Conservation (phyloP, 108 stramenopile genomes). For the Cylindrotheca closterium region DNA sequence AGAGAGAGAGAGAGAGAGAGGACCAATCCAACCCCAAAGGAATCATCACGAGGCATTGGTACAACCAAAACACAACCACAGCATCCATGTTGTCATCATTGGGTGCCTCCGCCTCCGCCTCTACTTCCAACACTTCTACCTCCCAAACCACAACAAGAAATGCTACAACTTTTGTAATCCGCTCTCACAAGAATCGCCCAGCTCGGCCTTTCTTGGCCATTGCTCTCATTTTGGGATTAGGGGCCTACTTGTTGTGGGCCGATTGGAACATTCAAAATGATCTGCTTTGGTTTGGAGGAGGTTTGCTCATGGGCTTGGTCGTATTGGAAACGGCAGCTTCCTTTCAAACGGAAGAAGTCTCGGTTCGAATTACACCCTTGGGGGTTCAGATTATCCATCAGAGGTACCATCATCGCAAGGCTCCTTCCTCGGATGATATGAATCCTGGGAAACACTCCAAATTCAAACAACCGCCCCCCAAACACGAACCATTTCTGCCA, state of each 20-base stretch:
- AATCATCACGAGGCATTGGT: no score
- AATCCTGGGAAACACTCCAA: background rate
- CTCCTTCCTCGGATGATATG: background rate
- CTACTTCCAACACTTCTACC: no score
- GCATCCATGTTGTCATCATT: no score
- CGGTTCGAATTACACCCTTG: constrained; percentile 17
- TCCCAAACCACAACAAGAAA: no score
- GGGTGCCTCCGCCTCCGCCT: no score
- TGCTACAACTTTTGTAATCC: background rate
- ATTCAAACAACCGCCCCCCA: no score
- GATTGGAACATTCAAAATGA: constrained; percentile 11
- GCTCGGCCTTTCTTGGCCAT: background rate
- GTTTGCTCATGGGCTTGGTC: constrained; percentile 8
- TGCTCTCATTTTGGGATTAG: background rate
- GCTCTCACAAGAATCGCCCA: background rate
- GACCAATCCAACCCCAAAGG: background rate
- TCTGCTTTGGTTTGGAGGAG: constrained; percentile 12
- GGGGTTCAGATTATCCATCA: constrained; percentile 24
- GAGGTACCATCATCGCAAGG: background rate
- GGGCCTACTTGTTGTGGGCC: background rate
- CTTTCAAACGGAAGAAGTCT: constrained; percentile 7
- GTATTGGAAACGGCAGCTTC: constrained; percentile 14
- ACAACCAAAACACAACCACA: no score
- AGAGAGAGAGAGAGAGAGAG: no score
- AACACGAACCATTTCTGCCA: constrained; percentile 25